Evolutionary conservation across 495 filamentous ascomycete genomes (phyloP).

Genomic region (Penicillium antarcticum): DNA sequence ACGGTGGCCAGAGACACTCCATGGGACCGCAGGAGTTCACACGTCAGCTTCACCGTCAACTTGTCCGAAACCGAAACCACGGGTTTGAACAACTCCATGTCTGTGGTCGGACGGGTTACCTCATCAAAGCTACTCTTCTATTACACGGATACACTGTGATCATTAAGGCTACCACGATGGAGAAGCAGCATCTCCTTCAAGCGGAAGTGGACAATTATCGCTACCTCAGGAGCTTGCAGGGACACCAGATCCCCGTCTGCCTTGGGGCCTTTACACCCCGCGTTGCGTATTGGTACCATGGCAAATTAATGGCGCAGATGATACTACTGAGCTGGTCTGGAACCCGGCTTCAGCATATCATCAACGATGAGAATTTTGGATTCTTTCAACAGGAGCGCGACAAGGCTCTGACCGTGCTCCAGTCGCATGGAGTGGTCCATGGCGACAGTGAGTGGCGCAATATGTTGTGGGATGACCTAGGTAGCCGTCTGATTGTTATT

Average conservation of each 20-base stretch:
- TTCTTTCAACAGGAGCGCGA: slow-evolving; percentile 19
- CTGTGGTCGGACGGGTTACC: slow-evolving; percentile 24
- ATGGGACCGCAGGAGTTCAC: slow-evolving; percentile 19
- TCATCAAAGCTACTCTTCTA: slow-evolving; percentile 27
- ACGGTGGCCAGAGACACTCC: slow-evolving; percentile 15
- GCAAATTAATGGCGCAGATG: slow-evolving; percentile 23
- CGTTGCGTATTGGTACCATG: slow-evolving; percentile 25
- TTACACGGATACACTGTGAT: slow-evolving; percentile 27
- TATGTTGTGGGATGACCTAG: too few species aligned
- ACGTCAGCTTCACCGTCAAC: slow-evolving; percentile 23
- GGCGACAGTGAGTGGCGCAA: slow-evolving; percentile 6
- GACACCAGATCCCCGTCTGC: slow-evolving; percentile 22
- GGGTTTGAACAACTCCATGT: slow-evolving; percentile 27
- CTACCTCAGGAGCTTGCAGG: slow-evolving; percentile 17
- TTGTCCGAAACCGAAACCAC: slow-evolving; percentile 14
- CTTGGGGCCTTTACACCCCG: slow-evolving; percentile 18
- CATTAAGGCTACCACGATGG: slow-evolving; percentile 23
- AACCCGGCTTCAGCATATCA: slow-evolving; percentile 17
- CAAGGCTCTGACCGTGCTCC: slow-evolving; percentile 12
- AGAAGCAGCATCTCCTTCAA: slow-evolving; percentile 23
- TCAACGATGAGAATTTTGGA: slow-evolving; percentile 15
- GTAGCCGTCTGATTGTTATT: slow-evolving; percentile 18
- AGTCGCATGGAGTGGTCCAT: slow-evolving; percentile 12
- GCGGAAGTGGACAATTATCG: slow-evolving; percentile 25
- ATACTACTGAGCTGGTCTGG: slow-evolving; percentile 26